Conservation (phyloP, 163 green algal species). For the Scenedesmus sp. region DNA sequence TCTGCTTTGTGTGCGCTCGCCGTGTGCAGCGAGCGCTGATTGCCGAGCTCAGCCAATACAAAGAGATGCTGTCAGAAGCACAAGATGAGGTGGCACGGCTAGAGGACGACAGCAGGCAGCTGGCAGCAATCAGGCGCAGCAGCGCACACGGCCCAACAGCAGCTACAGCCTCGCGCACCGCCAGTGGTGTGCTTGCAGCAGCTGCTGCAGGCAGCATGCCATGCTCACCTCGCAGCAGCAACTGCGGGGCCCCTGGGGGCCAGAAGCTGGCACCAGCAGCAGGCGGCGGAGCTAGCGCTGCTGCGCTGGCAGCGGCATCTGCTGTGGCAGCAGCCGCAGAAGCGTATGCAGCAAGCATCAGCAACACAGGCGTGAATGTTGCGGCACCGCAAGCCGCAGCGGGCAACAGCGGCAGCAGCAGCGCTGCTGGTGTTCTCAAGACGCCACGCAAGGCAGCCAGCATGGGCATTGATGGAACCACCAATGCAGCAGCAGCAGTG, state of each 20-base stretch:
- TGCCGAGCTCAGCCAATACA: constrained; percentile 30
- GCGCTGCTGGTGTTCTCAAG: background rate
- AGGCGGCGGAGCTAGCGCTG: background rate
- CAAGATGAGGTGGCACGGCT: constrained; percentile 32
- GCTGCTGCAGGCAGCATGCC: background rate
- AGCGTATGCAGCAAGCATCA: background rate
- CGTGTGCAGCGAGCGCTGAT: background rate
- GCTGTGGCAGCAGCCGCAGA: background rate
- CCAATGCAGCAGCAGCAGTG: background rate
- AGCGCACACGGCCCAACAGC: background rate
- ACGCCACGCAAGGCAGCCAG: background rate
- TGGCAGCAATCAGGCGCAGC: constrained; percentile 16
- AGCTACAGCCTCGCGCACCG: background rate
- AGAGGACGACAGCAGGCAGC: constrained; percentile 35
- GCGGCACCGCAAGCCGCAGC: background rate
- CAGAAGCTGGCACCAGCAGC: background rate
- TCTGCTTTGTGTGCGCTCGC: background rate
- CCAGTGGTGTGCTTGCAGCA: background rate
- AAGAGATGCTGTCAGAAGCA: constrained; percentile 25
- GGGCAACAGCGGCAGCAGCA: background rate
- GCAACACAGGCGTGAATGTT: background rate
- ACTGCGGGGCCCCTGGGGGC: background rate
- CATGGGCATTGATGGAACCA: background rate
- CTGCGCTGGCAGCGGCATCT: background rate
- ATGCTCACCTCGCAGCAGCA: background rate